These are phyloP conservation scores for Triangularia setosa DNA, from an alignment of 2,329 filamentous ascomycete genomes.

Conservation along the genomic window DNA sequence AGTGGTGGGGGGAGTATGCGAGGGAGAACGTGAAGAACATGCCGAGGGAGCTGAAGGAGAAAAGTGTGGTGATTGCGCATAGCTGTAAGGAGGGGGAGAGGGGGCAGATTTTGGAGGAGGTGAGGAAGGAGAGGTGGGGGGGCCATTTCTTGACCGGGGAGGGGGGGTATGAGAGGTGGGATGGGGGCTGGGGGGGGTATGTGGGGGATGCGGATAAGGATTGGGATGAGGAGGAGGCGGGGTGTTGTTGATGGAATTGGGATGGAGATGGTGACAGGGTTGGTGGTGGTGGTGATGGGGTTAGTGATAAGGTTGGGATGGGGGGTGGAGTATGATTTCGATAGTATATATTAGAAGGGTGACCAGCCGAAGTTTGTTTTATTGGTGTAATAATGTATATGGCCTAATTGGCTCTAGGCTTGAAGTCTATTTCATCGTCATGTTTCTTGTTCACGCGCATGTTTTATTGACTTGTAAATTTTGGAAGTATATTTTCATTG, in stretches of 20 bases:
- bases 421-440: neutral
- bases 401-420: neutral
- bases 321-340: too few species aligned
- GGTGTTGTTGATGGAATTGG: neutral
- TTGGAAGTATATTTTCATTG: too few species aligned
- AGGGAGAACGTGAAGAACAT: conserved; percentile 17
- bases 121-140: conserved; percentile 15
- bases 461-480: too few species aligned
- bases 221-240: neutral
- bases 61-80: conserved; percentile 23
- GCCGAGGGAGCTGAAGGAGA: conserved; percentile 10
- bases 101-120: conserved; percentile 12
- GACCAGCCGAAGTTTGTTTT: neutral
- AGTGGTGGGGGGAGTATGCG: conserved; percentile 22
- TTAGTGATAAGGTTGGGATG: neutral
- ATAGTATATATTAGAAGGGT: neutral
- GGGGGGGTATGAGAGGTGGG: conserved; percentile 23
- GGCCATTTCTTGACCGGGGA: conserved; percentile 24
- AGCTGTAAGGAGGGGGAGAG: conserved; percentile 12
- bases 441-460: too few species aligned
- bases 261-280: neutral
- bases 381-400: neutral
- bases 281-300: neutral
- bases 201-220: conserved; percentile 7
- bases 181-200: conserved; percentile 21